Evolutionary conservation across 2,329 filamentous ascomycete genomes (phyloP), one percentile per base, ranked within the genome.

Genomic region (Cladorrhinum sp.): DNA sequence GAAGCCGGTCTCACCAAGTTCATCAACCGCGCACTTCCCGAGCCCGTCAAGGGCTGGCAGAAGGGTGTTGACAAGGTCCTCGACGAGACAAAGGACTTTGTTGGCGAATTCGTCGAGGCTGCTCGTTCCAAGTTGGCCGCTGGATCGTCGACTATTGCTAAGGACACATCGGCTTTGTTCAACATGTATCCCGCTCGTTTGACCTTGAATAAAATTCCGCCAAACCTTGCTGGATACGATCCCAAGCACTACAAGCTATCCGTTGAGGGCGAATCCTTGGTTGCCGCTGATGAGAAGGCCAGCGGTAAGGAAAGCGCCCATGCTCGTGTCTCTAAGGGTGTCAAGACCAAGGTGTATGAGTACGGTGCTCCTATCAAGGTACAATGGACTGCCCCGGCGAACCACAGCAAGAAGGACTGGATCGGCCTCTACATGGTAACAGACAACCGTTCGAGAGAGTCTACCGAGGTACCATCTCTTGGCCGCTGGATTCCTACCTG

Each of bases 401-500:
- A 92, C 65, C 95, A 98, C 75, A 88, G 87, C 76, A 92, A 90
- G 72, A 90, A 89, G 69, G 95, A 99, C 74, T 99, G 95, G 95
- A 87, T 99, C 57, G 93, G 93, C 3, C 81, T 99, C 5, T 99
- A 98, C 78, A 92, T 93, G 85, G 92, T 99, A 2, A 92, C 92
- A 2, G 93, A 98, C 75, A 99, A 97, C 71, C 85, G 87, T 6
- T 95, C 91, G 7, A 86, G 93, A 45, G 91, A 96, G 41, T 79
- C 88, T 13, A 96, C 95, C 1, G 87, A 91, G 56, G 85, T 97
- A 9, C 86, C 91, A 3, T 96, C 92, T 1, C 86, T 93, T 58
- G 93, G 93, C 38, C 87, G 95, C 60, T 99, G 95, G 95, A 81
- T 92, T 32, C 90, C 93, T 0, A 93, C 90, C 0, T 91, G 88